A percentile compares a stretch with the other conserved stretches of the same genome.
These are phyloP conservation scores for Chrysoporthe puriensis DNA, from an alignment of 2,329 filamentous ascomycete species.

Conservation along the genomic window DNA sequence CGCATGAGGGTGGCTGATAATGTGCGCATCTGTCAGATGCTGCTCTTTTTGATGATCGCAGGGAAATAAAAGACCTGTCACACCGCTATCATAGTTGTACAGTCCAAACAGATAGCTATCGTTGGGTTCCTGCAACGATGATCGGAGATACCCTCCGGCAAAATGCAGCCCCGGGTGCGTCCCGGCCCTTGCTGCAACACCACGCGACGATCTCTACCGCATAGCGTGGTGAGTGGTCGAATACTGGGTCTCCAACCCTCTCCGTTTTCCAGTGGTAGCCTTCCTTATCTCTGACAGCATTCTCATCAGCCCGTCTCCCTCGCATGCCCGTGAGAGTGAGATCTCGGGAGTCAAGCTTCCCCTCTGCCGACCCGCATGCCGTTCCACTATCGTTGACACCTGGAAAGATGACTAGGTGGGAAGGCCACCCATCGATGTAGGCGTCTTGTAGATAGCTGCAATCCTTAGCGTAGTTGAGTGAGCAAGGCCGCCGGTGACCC, in stretches of 20 bases:
- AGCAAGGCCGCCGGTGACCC: neutral
- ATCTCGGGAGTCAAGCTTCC: neutral
- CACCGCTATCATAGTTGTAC: neutral
- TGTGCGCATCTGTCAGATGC: neutral
- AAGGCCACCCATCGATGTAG: neutral
- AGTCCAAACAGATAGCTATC: neutral
- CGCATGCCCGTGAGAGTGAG: neutral
- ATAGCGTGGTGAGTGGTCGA: neutral
- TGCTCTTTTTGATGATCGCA: neutral
- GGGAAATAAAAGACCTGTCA: neutral
- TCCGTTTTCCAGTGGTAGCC: neutral
- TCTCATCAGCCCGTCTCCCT: neutral
- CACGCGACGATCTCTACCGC: neutral
- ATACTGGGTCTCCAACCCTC: neutral
- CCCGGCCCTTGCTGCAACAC: conserved; percentile 2
- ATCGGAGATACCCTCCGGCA: neutral
- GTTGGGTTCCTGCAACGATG: neutral
- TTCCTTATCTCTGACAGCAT: neutral
- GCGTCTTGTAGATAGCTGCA: neutral
- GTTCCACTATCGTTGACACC: neutral
- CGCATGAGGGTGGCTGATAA: neutral
- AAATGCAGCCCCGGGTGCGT: neutral
- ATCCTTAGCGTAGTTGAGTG: neutral
- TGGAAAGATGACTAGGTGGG: neutral
- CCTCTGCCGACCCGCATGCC: neutral